Evolutionary conservation across 108 stramenopile species (phyloP).

Genomic region (Skeletonema menzelii): DNA sequence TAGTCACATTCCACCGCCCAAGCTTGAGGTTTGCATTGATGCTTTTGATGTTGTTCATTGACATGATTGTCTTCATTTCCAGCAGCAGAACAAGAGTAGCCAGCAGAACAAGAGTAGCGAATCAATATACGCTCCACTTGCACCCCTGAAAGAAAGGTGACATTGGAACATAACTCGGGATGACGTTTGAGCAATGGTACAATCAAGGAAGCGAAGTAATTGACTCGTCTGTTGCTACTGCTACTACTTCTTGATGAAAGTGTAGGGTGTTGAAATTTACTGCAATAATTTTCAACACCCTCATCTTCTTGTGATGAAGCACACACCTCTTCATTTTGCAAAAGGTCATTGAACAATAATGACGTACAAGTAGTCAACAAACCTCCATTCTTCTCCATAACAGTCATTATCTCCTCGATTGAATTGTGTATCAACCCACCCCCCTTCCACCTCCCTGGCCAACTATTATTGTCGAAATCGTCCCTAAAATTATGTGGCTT

Average conservation of each 20-base stretch:
- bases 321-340: neutral
- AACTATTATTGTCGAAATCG: constrained; percentile 6
- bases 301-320: too few species aligned
- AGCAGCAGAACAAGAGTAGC: too few species aligned
- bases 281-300: neutral
- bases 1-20: constrained; percentile 31
- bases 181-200: constrained; percentile 50
- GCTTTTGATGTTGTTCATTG: constrained; percentile 4
- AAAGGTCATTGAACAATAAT: neutral
- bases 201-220: constrained; percentile 66
- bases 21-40: constrained; percentile 7
- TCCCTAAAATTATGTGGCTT: constrained; percentile 43
- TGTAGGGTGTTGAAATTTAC: neutral
- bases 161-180: constrained; percentile 37
- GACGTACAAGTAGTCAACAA: neutral
- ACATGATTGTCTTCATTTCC: neutral
- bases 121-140: constrained; percentile 64
- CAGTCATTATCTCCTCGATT: constrained; percentile 5
- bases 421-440: neutral
- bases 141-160: constrained; percentile 47
- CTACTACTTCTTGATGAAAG: neutral
- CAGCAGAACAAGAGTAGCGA: neutral
- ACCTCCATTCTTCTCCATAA: neutral
- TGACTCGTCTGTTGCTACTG: constrained; percentile 35
- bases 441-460: constrained; percentile 63